A percentile compares a stretch with the other conserved stretches of the same genome.
Conservation (phyloP, 257 asterid species). For the Gardenia jasminoides region DNA sequence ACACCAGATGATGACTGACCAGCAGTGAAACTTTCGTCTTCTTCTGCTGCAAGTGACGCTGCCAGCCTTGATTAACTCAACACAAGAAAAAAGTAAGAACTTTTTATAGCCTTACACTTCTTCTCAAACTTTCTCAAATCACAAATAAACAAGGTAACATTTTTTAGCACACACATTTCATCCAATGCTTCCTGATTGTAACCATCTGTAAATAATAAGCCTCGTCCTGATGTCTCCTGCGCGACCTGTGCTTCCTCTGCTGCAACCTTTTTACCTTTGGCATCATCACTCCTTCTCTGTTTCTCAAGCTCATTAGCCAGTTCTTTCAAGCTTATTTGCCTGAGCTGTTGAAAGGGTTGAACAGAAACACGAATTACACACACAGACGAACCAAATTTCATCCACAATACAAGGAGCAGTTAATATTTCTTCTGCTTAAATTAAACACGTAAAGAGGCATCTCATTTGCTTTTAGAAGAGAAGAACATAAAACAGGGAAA, state of each 20-base stretch:
- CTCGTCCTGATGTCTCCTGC: conserved; percentile 22
- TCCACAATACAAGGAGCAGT: background rate
- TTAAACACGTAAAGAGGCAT: background rate
- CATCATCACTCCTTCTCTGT: conserved; percentile 48
- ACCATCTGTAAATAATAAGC: conserved; percentile 20
- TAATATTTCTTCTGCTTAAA: background rate
- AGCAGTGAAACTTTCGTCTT: conserved; percentile 46
- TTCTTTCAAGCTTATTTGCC: conserved; percentile 73
- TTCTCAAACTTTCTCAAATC: background rate
- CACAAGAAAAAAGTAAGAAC: conserved; percentile 32
- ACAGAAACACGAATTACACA: background rate
- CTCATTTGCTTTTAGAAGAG: background rate
- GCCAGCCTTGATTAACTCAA: conserved; percentile 84
- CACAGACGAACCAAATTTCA: background rate
- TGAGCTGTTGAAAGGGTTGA: conserved; percentile 49
- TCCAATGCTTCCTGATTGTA: conserved; percentile 63
- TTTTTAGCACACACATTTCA: conserved; percentile 55
- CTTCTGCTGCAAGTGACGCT: conserved; percentile 93
- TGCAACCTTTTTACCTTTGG: conserved; percentile 25
- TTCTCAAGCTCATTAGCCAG: conserved; percentile 68
- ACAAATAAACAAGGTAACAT: background rate
- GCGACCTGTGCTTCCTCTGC: conserved; percentile 18
- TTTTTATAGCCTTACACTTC: conserved; percentile 10
- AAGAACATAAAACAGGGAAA: background rate
- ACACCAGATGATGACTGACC: conserved; percentile 69